phyloP scores from a whole-genome alignment of 2,329 filamentous ascomycete genomes.

The Fusarium sp. region DNA sequence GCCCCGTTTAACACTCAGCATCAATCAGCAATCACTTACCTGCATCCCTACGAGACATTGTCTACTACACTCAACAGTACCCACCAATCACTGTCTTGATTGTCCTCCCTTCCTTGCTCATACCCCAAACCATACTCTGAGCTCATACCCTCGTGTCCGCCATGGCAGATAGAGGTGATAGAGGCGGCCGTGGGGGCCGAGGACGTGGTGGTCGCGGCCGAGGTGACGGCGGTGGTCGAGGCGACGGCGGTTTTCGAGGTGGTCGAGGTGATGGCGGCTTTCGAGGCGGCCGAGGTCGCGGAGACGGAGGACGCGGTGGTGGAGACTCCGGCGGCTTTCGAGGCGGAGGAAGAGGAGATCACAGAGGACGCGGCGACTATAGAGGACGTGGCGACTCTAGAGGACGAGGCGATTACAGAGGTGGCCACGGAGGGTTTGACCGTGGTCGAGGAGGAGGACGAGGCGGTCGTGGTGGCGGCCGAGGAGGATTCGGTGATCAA shows the following conservation, averaged over 20 bases:
- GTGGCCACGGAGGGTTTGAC: conserved; percentile 18
- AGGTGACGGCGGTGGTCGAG: conserved; percentile 14
- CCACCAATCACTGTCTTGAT: neutral
- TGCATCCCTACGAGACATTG: neutral
- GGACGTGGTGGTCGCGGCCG: neutral
- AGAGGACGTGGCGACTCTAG: neutral
- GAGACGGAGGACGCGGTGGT: conserved; percentile 35
- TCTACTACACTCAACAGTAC: neutral
- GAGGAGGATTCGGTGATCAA: conserved; percentile 17
- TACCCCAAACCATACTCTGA: neutral
- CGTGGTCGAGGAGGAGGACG: conserved; percentile 38
- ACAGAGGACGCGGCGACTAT: conserved; percentile 27
- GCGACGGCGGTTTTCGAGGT: conserved; percentile 1
- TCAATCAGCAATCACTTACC: neutral
- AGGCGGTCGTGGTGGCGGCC: conserved; percentile 33
- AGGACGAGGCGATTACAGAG: conserved; percentile 7
- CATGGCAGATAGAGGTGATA: conserved; percentile 45
- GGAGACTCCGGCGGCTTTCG: conserved; percentile 23
- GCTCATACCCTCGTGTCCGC: neutral
- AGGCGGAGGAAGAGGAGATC: conserved; percentile 27
- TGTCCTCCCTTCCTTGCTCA: neutral
- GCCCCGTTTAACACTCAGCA: neutral
- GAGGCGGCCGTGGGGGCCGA: conserved; percentile 38
- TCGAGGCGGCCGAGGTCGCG: conserved; percentile 27
- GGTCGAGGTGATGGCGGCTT: conserved; percentile 34